These are phyloP conservation scores for Hansenula lynferdii DNA, from an alignment of 1,139 yeast genomes.

Conservation along the genomic window DNA sequence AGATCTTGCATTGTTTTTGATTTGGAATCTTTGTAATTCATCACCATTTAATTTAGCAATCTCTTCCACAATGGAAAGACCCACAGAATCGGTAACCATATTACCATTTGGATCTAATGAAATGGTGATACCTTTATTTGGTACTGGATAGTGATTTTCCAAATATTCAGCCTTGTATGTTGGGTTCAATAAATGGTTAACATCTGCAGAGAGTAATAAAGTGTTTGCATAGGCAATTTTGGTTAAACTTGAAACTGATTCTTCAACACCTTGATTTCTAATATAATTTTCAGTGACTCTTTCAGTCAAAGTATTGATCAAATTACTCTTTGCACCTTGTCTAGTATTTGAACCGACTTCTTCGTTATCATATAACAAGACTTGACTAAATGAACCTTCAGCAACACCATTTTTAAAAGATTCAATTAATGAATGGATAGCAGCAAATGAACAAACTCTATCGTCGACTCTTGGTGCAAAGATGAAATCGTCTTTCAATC, in stretches of 20 bases:
- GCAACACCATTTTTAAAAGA: constrained; percentile 23
- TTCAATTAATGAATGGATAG: constrained; percentile 47
- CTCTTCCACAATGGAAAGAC: constrained; percentile 60
- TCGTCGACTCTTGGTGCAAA: constrained; percentile 67
- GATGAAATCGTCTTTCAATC: constrained; percentile 54
- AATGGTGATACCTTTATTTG: constrained; percentile 70
- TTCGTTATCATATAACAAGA: constrained; percentile 55
- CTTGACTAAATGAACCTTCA: constrained; percentile 40
- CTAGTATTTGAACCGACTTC: constrained; percentile 58
- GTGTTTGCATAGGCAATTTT: constrained; percentile 47
- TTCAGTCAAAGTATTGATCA: constrained; percentile 38
- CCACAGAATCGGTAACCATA: constrained; percentile 76
- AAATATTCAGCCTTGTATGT: constrained; percentile 58
- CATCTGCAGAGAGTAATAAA: constrained; percentile 60
- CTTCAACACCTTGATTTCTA: constrained; percentile 12
- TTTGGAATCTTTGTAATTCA: constrained; percentile 61
- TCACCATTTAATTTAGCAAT: constrained; percentile 60
- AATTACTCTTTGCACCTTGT: constrained; percentile 56
- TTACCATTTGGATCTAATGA: constrained; percentile 74
- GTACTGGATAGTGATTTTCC: constrained; percentile 70
- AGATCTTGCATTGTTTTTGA: constrained; percentile 65
- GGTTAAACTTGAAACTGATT: constrained; percentile 22
- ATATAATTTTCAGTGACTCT: constrained; percentile 29
- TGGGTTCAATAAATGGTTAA: constrained; percentile 60
- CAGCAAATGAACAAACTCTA: constrained; percentile 59